Percentiles rank a stretch among this genome's conserved stretches.
Evolutionary conservation across 2,329 filamentous ascomycete genomes (phyloP).

Genomic region (Exophiala dermatitidis): DNA sequence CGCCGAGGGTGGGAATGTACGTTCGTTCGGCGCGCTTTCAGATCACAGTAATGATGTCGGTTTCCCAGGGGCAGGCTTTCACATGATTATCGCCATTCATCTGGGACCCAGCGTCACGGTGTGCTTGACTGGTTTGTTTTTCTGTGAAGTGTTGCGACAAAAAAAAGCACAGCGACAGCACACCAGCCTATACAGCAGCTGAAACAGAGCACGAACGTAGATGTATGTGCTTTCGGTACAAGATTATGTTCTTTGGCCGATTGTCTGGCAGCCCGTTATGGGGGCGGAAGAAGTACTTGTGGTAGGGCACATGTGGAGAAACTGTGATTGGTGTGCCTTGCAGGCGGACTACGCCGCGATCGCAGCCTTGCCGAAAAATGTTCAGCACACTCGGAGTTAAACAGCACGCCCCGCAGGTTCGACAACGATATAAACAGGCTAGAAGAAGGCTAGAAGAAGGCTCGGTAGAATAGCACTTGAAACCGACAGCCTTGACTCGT

Average conservation of each 20-base stretch:
- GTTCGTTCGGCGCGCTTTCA: not conserved
- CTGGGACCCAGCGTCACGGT: too few relatives aligned
- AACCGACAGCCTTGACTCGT: not conserved
- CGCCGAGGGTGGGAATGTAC: constrained; percentile 1
- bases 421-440: not conserved
- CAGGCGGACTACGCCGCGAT: constrained; percentile 9
- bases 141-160: too few relatives aligned
- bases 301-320: not conserved
- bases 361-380: not conserved
- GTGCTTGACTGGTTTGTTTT: too few relatives aligned
- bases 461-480: too few relatives aligned
- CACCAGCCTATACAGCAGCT: too few relatives aligned
- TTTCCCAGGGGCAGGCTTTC: too few relatives aligned
- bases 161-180: too few relatives aligned
- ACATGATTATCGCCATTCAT: too few relatives aligned
- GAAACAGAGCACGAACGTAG: too few relatives aligned
- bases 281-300: not conserved
- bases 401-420: constrained; percentile 5
- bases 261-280: not conserved
- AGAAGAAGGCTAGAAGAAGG: not conserved
- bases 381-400: too few relatives aligned
- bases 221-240: too few relatives aligned
- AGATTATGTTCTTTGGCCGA: too few relatives aligned
- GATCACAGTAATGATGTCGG: not conserved
- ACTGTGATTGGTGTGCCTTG: constrained; percentile 15